phyloP scores from a whole-genome alignment of 176 grass and related monocot species.

The Aegilops longissima region DNA sequence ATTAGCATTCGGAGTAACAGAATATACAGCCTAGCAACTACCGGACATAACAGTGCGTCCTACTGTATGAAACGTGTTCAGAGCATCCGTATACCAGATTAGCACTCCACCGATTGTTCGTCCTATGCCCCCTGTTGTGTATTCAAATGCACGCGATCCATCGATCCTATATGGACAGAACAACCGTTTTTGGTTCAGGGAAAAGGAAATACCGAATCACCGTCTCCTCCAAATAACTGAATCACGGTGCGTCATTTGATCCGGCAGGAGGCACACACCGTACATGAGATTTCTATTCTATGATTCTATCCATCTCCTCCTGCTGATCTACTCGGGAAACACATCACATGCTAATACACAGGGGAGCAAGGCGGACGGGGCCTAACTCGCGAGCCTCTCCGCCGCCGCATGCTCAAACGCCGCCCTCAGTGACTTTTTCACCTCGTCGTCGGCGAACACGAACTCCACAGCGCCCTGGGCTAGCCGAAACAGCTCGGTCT shows the following conservation, averaged over 20 bases:
- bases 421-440: constrained; percentile 59
- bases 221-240: not conserved
- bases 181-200: not conserved
- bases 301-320: not conserved
- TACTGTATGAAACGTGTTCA: too few relatives aligned
- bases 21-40: not conserved
- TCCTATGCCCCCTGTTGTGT: too few relatives aligned
- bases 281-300: not conserved
- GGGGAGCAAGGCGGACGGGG: not conserved
- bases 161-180: too few relatives aligned
- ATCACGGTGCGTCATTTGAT: not conserved
- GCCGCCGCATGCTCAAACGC: constrained; percentile 53
- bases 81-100: too few relatives aligned
- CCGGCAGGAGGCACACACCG: not conserved
- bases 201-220: not conserved
- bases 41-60: not conserved
- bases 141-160: too few relatives aligned
- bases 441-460: constrained; percentile 50
- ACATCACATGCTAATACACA: not conserved
- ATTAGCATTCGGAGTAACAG: not conserved
- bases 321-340: not conserved
- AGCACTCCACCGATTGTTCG: too few relatives aligned
- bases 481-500: constrained; percentile 69
- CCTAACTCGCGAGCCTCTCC: constrained; percentile 21
- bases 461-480: constrained; percentile 56